Evolutionary conservation across 148 eudicot species (phyloP).

Genomic region (Rhododendron henanense): DNA sequence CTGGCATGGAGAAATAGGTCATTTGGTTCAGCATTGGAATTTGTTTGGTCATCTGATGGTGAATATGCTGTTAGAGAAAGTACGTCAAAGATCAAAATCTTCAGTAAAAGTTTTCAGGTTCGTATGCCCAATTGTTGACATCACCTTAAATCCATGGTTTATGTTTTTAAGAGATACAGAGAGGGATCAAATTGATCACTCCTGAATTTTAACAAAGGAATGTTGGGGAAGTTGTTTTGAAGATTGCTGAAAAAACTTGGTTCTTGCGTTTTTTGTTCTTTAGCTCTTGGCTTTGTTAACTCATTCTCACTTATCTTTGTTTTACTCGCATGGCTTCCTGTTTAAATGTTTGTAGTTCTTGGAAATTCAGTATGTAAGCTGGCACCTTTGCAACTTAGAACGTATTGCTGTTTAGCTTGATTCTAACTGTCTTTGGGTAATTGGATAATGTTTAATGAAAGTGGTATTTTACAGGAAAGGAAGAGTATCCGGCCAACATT

Average conservation of each 20-base stretch:
- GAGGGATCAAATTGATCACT: background rate
- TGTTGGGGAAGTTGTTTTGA: background rate
- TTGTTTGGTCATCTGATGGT: constrained; percentile 94
- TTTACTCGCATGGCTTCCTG: background rate
- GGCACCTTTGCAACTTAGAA: background rate
- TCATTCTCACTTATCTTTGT: background rate
- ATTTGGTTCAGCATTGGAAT: constrained; percentile 90
- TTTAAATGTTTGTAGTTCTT: background rate
- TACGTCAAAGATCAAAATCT: constrained; percentile 91
- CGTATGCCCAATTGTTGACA: constrained; percentile 14
- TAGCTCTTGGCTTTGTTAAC: background rate
- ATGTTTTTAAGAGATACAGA: background rate
- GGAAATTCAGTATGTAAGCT: background rate
- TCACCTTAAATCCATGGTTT: background rate
- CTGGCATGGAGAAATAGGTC: constrained; percentile 97
- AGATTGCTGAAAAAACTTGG: background rate
- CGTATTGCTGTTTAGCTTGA: background rate
- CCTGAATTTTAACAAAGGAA: background rate
- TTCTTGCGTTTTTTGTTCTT: background rate
- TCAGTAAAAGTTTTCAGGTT: constrained; percentile 88
- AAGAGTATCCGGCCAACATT: constrained; percentile 89
- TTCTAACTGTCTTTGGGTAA: constrained; percentile 6
- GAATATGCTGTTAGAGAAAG: constrained; percentile 98
- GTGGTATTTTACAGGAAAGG: constrained; percentile 66
- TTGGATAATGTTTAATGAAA: constrained; percentile 9